Percentiles rank a stretch among this genome's conserved stretches.
Conservation (phyloP, 352 stramenopile genomes). For the Hyaloperonospora arabidopsidis region DNA sequence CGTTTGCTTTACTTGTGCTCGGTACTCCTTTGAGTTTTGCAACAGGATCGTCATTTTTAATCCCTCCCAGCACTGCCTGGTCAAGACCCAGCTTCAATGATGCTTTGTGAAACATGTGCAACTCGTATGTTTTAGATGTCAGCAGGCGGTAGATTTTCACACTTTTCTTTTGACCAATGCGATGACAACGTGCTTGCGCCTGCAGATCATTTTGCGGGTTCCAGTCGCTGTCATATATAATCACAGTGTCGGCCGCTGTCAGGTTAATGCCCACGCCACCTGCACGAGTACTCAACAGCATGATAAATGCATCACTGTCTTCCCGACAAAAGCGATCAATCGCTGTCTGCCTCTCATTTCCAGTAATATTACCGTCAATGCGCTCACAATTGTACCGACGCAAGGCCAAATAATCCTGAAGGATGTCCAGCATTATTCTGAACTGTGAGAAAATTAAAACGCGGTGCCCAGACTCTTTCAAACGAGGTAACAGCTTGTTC, state of each 20-base stretch:
- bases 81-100: conserved; percentile 90
- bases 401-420: conserved; percentile 96
- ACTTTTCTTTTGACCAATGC: conserved; percentile 90
- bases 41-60: conserved; percentile 58
- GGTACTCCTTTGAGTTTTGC: conserved; percentile 34
- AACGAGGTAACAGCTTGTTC: conserved; percentile 95
- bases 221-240: conserved; percentile 98
- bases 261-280: conserved; percentile 99
- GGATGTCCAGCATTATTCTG: conserved; percentile 99
- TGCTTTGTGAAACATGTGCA: conserved; percentile 91
- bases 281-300: conserved; percentile 96
- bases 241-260: conserved; percentile 81
- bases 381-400: conserved; percentile 92
- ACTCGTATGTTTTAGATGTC: conserved; percentile 88
- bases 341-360: conserved; percentile 90
- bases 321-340: conserved; percentile 88
- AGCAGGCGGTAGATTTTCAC: conserved; percentile 91
- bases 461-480: conserved; percentile 93
- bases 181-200: conserved; percentile 87
- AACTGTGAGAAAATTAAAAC: conserved; percentile 99
- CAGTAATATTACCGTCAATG: conserved; percentile 98
- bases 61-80: conserved; percentile 85
- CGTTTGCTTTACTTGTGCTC: conserved; percentile 32
- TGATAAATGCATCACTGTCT: conserved; percentile 86
- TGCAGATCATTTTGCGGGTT: conserved; percentile 95